These are phyloP conservation scores for Lichenothelia convexa DNA, from an alignment of 495 filamentous ascomycete genomes.

Conservation along the genomic window DNA sequence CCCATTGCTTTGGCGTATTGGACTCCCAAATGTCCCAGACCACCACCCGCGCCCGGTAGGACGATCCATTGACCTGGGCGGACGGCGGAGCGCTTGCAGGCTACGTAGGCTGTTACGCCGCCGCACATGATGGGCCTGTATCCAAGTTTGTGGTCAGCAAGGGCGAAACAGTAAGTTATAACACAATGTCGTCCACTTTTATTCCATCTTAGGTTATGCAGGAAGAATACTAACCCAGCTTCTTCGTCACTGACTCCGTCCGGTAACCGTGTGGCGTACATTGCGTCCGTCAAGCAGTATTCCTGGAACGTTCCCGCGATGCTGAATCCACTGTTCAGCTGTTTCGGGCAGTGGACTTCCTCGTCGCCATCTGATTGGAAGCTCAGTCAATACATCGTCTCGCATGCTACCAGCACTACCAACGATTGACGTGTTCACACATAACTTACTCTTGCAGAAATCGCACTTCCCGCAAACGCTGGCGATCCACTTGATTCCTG, in stretches of 20 bases:
- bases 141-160: no score
- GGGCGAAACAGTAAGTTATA: no score
- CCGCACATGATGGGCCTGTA: conserved; percentile 21
- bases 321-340: conserved; percentile 12
- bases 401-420: not conserved
- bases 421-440: not conserved
- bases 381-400: no score
- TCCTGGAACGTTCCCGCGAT: conserved; percentile 17
- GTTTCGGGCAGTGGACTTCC: conserved; percentile 16
- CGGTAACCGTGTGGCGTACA: conserved; percentile 14
- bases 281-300: conserved; percentile 11
- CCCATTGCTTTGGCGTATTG: conserved; percentile 23
- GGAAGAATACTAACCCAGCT: no score
- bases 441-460: conserved; percentile 8
- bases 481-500: conserved; percentile 16
- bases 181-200: no score
- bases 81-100: conserved; percentile 13
- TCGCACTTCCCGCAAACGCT: conserved; percentile 15
- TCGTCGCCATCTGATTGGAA: conserved; percentile 13
- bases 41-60: conserved; percentile 16
- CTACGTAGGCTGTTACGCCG: conserved; percentile 19
- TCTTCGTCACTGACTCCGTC: conserved; percentile 17
- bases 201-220: no score
- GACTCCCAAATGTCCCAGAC: conserved; percentile 12
- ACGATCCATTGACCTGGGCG: conserved; percentile 17